Percentiles rank a stretch among this genome's conserved stretches.
phyloP scores from a whole-genome alignment of 768 basidiomycete species.

The Rhodosporidiobolus sp. region DNA sequence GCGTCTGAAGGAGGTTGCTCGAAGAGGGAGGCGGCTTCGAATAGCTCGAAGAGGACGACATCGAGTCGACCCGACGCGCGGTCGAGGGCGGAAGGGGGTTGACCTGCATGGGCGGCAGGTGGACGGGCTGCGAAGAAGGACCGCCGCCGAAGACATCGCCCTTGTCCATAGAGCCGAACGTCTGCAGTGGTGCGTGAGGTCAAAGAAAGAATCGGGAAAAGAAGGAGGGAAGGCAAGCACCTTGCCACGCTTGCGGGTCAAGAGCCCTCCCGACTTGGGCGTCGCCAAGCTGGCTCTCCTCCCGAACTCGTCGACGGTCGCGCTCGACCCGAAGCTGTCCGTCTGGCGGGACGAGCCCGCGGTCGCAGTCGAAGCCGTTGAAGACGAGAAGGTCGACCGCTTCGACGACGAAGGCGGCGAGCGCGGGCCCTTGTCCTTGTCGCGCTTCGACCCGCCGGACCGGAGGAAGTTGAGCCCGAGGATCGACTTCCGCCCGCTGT shows the following conservation, averaged over 20 bases:
- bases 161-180: constrained; percentile 47
- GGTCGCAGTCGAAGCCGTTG: constrained; percentile 14
- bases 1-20: constrained; percentile 13
- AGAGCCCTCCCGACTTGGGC: constrained; percentile 69
- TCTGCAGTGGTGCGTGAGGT: constrained; percentile 3
- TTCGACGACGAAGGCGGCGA: constrained; percentile 12
- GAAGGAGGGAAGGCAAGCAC: constrained; percentile 51
- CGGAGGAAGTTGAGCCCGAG: constrained; percentile 45
- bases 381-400: constrained; percentile 14
- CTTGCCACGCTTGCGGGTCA: constrained; percentile 88
- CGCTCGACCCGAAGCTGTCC: background rate
- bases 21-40: constrained; percentile 6
- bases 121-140: constrained; percentile 50
- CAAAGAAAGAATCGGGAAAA: background rate
- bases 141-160: constrained; percentile 72
- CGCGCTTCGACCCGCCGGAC: constrained; percentile 36
- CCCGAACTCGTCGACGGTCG: constrained; percentile 40
- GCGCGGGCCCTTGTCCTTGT: constrained; percentile 33
- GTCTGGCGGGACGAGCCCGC: constrained; percentile 16
- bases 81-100: constrained; percentile 75
- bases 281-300: constrained; percentile 55
- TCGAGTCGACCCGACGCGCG: constrained; percentile 71
- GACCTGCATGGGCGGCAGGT: constrained; percentile 87
- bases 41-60: constrained; percentile 50
- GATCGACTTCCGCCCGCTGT: constrained; percentile 45